phyloP scores from a whole-genome alignment of 306 rosid genomes.

The Cicer cuneatum region DNA sequence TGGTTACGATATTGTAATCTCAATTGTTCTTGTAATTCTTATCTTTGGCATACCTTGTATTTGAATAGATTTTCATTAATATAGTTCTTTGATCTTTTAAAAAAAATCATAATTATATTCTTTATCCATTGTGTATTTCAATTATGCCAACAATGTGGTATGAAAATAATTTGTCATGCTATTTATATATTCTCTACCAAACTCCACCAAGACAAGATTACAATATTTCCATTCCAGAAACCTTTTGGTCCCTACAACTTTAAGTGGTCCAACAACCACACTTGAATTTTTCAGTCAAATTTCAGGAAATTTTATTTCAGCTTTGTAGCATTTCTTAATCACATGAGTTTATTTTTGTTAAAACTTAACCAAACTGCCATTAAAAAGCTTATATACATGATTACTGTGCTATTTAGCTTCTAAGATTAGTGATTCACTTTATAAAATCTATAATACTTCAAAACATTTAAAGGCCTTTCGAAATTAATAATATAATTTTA shows the following conservation, averaged over 20 bases:
- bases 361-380: background rate
- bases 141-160: constrained; percentile 4
- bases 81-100: too few relatives aligned
- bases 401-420: background rate
- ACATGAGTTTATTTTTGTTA: constrained; percentile 20
- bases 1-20: too few relatives aligned
- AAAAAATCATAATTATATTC: background rate
- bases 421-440: constrained; percentile 15
- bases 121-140: constrained; percentile 10
- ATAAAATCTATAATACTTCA: constrained; percentile 17
- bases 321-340: background rate
- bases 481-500: constrained; percentile 44
- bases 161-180: constrained; percentile 17
- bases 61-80: too few relatives aligned
- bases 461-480: constrained; percentile 28
- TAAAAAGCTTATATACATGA: constrained; percentile 8
- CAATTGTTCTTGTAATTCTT: too few relatives aligned
- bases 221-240: constrained; percentile 19
- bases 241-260: background rate
- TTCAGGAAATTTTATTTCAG: background rate
- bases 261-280: background rate
- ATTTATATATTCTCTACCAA: constrained; percentile 14
- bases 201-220: background rate
- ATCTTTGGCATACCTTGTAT: too few relatives aligned
- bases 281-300: constrained; percentile 2